phyloP scores from a whole-genome alignment of 371 early-diverging fungal species.

The Mucor saturninus region DNA sequence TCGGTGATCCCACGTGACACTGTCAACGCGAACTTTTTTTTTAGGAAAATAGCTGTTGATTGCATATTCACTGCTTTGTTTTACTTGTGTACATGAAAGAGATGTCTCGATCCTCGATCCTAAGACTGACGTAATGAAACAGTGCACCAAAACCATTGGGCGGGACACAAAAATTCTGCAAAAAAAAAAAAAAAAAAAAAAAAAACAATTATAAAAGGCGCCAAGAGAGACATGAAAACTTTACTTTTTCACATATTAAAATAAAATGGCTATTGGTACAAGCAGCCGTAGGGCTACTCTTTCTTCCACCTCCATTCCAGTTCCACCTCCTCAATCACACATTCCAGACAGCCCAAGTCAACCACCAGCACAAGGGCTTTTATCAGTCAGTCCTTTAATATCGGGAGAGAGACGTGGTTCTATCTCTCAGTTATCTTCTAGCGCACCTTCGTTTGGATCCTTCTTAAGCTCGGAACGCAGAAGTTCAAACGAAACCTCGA shows the following conservation, averaged over 20 bases:
- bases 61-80: too few species aligned
- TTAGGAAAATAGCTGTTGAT: too few species aligned
- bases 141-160: too few species aligned
- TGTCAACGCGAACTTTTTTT: too few species aligned
- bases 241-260: background rate
- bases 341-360: background rate
- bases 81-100: too few species aligned
- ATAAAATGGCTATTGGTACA: background rate
- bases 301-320: constrained; percentile 8
- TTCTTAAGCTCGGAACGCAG: background rate
- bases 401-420: constrained; percentile 7
- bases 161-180: background rate
- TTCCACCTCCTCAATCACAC: constrained; percentile 13
- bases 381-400: constrained; percentile 8
- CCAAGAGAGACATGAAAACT: too few species aligned
- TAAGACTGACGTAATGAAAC: too few species aligned
- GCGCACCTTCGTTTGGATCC: constrained; percentile 32
- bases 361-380: background rate
- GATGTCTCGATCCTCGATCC: too few species aligned
- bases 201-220: too few species aligned
- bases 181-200: too few species aligned
- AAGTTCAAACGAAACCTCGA: background rate
- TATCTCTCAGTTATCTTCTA: constrained; percentile 27
- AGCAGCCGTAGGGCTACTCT: constrained; percentile 12
- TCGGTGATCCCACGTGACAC: too few species aligned